Conservation (phyloP, 2,329 filamentous ascomycete species). For the Escovopsis weberi region DNA sequence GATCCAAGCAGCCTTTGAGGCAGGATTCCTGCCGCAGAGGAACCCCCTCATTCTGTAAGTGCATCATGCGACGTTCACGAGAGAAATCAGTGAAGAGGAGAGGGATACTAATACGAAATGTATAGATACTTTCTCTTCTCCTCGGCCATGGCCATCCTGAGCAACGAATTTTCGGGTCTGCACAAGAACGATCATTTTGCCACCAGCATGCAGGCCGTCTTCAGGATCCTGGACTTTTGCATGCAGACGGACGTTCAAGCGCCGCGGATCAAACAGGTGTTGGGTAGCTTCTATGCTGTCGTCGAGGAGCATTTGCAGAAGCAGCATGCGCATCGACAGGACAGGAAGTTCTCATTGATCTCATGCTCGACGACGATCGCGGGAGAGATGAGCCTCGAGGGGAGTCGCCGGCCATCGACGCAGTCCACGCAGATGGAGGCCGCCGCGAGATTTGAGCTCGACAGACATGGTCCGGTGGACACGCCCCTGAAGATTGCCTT, state of each 20-base stretch:
- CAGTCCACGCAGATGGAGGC: no score
- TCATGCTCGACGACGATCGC: no score
- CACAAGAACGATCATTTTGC: slow-evolving; percentile 29
- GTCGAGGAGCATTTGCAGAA: slow-evolving; percentile 4
- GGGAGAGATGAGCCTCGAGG: no score
- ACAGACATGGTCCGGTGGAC: no score
- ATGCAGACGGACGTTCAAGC: slow-evolving; percentile 34
- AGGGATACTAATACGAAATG: slow-evolving; percentile 1
- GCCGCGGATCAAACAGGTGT: slow-evolving; percentile 32
- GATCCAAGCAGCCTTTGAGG: slow-evolving; percentile 28
- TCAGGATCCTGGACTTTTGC: slow-evolving; percentile 35
- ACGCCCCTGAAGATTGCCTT: no score
- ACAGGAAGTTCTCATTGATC: no score
- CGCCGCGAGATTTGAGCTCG: no score
- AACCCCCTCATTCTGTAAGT: slow-evolving; percentile 44
- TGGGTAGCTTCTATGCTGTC: slow-evolving; percentile 28
- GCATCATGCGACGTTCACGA: not conserved
- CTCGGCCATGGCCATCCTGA: slow-evolving; percentile 37
- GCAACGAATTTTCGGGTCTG: slow-evolving; percentile 40
- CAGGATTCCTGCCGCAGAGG: slow-evolving; percentile 31
- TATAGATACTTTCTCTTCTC: slow-evolving; percentile 40
- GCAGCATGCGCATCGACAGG: no score
- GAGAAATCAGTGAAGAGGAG: not conserved
- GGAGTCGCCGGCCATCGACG: no score
- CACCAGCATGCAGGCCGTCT: slow-evolving; percentile 25